Evolutionary conservation across 1,284 basidiomycete species (phyloP), one percentile per base, ranked within the genome.

Genomic region (Kwoniella shivajii): DNA sequence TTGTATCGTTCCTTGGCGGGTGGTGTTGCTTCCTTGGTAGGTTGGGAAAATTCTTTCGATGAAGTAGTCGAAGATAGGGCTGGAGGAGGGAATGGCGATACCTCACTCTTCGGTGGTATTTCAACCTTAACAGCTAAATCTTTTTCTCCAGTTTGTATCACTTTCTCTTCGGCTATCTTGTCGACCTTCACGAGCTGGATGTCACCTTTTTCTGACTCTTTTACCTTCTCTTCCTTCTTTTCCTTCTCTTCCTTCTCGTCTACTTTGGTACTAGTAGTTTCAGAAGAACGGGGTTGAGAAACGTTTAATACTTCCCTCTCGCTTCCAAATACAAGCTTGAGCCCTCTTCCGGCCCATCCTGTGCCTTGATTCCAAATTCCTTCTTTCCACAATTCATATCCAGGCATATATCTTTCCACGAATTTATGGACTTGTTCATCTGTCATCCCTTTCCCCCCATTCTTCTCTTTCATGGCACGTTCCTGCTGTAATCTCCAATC

Each of bases 401-500:
- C 66, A 1, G 73, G 73, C 73, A 75, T 70, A 58, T 76, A 70
- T 48, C 71, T 59, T 34, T 69, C 67, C 24, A 80, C 84, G 65
- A 78, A 93, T 83, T 74, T 76, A 71, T 84, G 85, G 27, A 95
- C 90, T 69, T 82, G 83, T 64, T 83, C 84, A 66, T 94, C 90
- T 0, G 85, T 82, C 92, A 96, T 94, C 3, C 92, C 92, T 38
- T 80, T 80, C 4, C 90, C 91, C 42, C 90, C 90, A 61, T 92
- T 93, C 37, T 72, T 72, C 0, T 83, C 80, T 73, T 92, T 94
- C 91, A 95, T 93, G 49, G 83, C 69, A 57, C 88, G 89, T 68
- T 96, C 92, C 74, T 94, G 92, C 72, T 95, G 82, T 24, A 89
- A 75, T 20, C 92, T 82, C 92, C 92, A 94, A 10, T 52, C 38